Conservation (phyloP, 2,329 filamentous ascomycete species). For the Colletotrichum ledebouriae region DNA sequence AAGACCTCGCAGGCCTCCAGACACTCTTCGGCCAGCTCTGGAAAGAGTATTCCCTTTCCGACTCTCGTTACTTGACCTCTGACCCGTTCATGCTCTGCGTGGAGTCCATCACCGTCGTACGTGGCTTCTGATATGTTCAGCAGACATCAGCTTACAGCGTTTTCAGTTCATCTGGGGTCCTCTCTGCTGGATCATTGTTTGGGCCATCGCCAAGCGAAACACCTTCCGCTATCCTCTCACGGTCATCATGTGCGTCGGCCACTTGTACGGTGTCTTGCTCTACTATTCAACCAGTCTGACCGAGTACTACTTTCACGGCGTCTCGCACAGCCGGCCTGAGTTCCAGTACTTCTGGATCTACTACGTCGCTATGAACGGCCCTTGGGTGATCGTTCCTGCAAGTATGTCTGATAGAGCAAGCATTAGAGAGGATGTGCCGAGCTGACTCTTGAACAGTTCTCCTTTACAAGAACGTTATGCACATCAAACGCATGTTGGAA, state of each 20-base stretch:
- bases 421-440: neutral
- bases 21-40: conserved; percentile 86
- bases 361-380: conserved; percentile 71
- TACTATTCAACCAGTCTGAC: conserved; percentile 72
- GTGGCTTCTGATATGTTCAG: conserved; percentile 45
- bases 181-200: conserved; percentile 64
- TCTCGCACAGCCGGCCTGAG: conserved; percentile 70
- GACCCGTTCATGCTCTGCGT: conserved; percentile 90
- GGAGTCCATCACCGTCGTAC: conserved; percentile 83
- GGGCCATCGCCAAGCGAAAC: conserved; percentile 59
- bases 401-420: conserved; percentile 55
- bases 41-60: conserved; percentile 92
- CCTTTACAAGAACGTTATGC: conserved; percentile 14
- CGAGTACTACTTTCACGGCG: conserved; percentile 60
- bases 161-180: conserved; percentile 69
- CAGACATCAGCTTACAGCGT: no score
- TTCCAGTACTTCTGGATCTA: conserved; percentile 74
- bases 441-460: conserved; percentile 23
- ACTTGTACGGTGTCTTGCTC: conserved; percentile 72
- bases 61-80: conserved; percentile 87
- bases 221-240: conserved; percentile 66
- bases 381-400: conserved; percentile 70
- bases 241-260: conserved; percentile 63
- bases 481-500: conserved; percentile 38
- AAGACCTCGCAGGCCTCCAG: conserved; percentile 74